These are phyloP conservation scores for Colletotrichum tofieldiae DNA, from an alignment of 2,329 filamentous ascomycete species.

Conservation along the genomic window DNA sequence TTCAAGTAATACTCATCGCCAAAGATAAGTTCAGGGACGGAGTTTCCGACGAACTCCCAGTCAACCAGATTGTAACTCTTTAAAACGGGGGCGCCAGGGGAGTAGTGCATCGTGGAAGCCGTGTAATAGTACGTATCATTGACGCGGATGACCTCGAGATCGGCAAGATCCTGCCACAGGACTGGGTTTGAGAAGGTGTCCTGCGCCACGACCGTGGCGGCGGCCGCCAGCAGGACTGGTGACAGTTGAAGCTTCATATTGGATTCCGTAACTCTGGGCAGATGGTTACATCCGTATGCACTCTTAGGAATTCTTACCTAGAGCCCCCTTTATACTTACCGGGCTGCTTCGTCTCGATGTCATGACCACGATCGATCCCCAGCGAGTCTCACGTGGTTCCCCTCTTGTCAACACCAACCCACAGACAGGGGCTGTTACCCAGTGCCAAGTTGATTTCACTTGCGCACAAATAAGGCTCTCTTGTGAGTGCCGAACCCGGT, in stretches of 20 bases:
- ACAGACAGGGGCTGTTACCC: background rate
- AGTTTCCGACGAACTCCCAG: conserved; percentile 57
- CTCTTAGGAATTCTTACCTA: background rate
- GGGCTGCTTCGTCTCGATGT: background rate
- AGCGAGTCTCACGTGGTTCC: background rate
- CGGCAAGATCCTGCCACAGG: conserved; percentile 66
- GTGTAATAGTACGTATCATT: conserved; percentile 61
- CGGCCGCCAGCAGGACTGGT: conserved; percentile 1
- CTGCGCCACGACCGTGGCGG: conserved; percentile 16
- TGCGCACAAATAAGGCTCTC: conserved; percentile 37
- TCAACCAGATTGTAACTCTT: conserved; percentile 66
- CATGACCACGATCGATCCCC: background rate
- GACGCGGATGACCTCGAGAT: conserved; percentile 63
- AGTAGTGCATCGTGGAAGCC: conserved; percentile 65
- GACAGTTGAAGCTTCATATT: conserved; percentile 18
- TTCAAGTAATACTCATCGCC: conserved; percentile 63
- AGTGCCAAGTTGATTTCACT: conserved; percentile 24
- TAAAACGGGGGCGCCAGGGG: conserved; percentile 65
- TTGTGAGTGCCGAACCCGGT: conserved; percentile 10
- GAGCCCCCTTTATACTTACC: background rate
- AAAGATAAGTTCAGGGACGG: conserved; percentile 57
- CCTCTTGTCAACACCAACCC: background rate
- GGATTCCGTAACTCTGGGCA: too few species aligned
- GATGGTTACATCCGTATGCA: background rate
- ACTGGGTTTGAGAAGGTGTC: conserved; percentile 61